Base-by-base conservation (phyloP, 2,329 filamentous ascomycete species). In the Myriangium duriaei region DNA sequence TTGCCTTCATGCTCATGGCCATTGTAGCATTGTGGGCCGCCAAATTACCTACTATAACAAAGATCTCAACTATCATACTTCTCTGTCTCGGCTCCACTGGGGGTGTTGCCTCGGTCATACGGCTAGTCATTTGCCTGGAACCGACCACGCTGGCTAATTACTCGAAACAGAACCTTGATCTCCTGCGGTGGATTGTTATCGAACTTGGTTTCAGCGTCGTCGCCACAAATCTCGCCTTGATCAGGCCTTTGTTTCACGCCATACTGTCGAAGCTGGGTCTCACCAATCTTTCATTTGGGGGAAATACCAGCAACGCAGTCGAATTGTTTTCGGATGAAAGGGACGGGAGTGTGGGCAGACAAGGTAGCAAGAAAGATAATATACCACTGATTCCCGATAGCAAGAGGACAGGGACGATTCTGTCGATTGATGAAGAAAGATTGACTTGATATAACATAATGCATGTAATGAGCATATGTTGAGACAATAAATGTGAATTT, bases 161-260 rank as follows among this genome's bases (percentile, higher is more conserved):
- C 32, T 47, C 45, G 3, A 42, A 49, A 11, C 44, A 49, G 18
- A 44, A 49, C 28, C 44, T 57, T 11, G 35, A 31, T 15, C 18
- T 32, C 7, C 48, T 48, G 16, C 48, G 56, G 9, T 54, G 52
- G 49, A 51, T 51, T 9, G 49, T 49, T 21, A 42, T 53, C 14
- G 58, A 61, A 41, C 49, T 50, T 16, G 55, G 54, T 11, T 44
- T 58, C 5, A 54, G 54, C n/a, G 52, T 58, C 7, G 47, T 49
- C 10, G 56, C 56, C 11, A 49, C 55, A 2, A 54, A 50, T 10
- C 41, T 56, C 3, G 50, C 53, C 2, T 52, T 56, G 4, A 44
- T 58, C 11, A 50, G 56, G 11, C 55, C 57, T 4, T 42, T 60
- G 3, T 52, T 56, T 32, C 42, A 39, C 12, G 24, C 30, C 28